phyloP scores from a whole-genome alignment of 2,329 filamentous ascomycete genomes.

The Hypoxylon sp. region DNA sequence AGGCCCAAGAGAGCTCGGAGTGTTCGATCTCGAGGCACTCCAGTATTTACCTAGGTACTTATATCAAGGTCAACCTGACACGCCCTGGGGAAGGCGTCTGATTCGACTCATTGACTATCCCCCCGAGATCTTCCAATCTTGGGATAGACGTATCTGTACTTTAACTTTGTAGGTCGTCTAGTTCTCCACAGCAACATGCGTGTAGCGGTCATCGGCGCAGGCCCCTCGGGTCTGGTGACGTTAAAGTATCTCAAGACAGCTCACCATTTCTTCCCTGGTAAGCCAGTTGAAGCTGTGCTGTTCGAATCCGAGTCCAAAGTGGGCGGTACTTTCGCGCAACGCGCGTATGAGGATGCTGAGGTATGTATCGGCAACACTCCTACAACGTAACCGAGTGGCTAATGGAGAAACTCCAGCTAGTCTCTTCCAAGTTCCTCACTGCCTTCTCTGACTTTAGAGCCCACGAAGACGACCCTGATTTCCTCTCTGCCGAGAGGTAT shows the following conservation, averaged over 20 bases:
- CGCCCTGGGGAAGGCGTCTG: not conserved
- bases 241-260: conserved; percentile 56
- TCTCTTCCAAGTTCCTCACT: conserved; percentile 62
- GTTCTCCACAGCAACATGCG: conserved; percentile 29
- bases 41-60: not conserved
- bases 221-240: conserved; percentile 56
- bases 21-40: not conserved
- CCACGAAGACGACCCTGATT: conserved; percentile 59
- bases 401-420: conserved; percentile 50
- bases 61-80: conserved; percentile 9
- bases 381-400: not conserved
- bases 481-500: conserved; percentile 58
- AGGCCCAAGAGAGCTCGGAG: not conserved
- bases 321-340: conserved; percentile 51
- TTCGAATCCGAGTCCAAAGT: conserved; percentile 26
- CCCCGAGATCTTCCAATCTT: not conserved
- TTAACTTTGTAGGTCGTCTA: not conserved
- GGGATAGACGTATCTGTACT: not conserved
- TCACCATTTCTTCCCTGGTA: conserved; percentile 48
- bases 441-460: conserved; percentile 61
- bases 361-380: conserved; percentile 31
- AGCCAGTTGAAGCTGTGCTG: conserved; percentile 57
- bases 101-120: not conserved
- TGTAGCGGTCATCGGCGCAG: conserved; percentile 57
- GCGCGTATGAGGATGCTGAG: conserved; percentile 61